Evolutionary conservation across 345 rosid species (phyloP), one percentile per base, ranked within the genome.

Genomic region (Pugionium dolabratum): DNA sequence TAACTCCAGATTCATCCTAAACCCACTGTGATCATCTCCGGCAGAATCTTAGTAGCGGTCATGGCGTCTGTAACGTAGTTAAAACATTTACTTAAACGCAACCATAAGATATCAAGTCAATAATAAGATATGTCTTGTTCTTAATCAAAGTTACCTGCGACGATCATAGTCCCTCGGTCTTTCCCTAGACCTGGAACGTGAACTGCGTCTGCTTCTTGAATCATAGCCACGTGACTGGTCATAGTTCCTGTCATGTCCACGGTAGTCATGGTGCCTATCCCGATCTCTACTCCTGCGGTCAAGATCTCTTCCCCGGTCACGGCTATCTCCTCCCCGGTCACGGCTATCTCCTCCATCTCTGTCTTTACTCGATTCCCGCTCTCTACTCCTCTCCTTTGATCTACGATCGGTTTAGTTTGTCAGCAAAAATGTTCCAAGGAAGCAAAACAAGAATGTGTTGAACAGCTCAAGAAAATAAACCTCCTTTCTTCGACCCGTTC

Each of bases 281-380:
- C 86, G 86, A 63, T 93, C 98, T 71, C 88, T 83, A 77, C 90
- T 88, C 80, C 88, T 79, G 37, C 84, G 88, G 75, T 90, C 98
- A 75, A 80, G n/a, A 78, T 90, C 97, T 83, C 86, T 85, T 54
- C 85, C 91, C 44, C 67, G 80, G 39, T 93, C 98, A 75, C 85
- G 92, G 78, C 79, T 86, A 54, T 80, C 89, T 42, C 80, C 99
- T 30, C 67, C 91, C 44, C 67, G 80, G 39, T 93, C 98, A 75
- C 85, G 92, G 78, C 79, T 86, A 54, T 80, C 89, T 42, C 80
- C 99, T 30, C 67, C 79, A 27, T 81, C 92, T 51, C 27, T 79
- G 69, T 91, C 96, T 75, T 79, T 78, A 71, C 90, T 86, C 27
- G 86, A 58, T 81, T 83, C 95, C 63, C 86, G 78, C 28, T 86